Base-by-base conservation (phyloP, 208 protist species). In the Leishmania braziliensis region DNA sequence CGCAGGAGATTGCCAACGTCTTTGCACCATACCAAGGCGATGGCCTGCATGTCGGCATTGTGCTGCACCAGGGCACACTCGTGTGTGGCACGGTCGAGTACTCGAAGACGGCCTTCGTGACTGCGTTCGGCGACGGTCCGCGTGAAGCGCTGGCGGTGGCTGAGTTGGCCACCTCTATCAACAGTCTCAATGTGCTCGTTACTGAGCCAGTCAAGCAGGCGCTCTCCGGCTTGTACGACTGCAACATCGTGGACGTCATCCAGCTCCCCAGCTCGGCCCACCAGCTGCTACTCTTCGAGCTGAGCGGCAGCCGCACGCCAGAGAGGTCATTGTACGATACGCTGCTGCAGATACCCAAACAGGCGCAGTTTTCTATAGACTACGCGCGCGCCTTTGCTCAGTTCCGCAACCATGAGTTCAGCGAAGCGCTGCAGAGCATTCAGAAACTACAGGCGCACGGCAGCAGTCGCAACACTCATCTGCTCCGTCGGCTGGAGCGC, bases 211-310 rank as follows among this genome's bases (percentile, higher is more conserved):
- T 95, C 26, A 96, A 96, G 81, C 91, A 97, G 86, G 77, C 89
- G 23, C 83, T 96, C 23, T 85, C 91, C 6, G 86, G 85, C 2
- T 65, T 82, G 73, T 96, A 96, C 77, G 92, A 97, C 58, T 95
- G 90, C 77, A 89, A 91, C 56, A 93, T 97, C 76, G 90, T 97
- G 0, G 94, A 97, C 78, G 91, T 96, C 26, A 89, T 97, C 48
- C 84, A 88, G 63, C 82, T 88, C 26, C 82, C 86, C 14, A 85
- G 84, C 68, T 77, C 86, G 29, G 83, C 86, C 43, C 88, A 89
- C 62, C 86, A 86, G 56, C 85, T 97, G 72, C 85, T 92, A 48
- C 86, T 97, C 48, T 97, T 95, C 74, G 92, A 97, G 73, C 87
- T 97, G n/a, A 80, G 86, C 68, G 76, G 78, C 18, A 84, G 58